Base-by-base conservation (phyloP, 2,329 filamentous ascomycete species). In the Onygena corvina region DNA sequence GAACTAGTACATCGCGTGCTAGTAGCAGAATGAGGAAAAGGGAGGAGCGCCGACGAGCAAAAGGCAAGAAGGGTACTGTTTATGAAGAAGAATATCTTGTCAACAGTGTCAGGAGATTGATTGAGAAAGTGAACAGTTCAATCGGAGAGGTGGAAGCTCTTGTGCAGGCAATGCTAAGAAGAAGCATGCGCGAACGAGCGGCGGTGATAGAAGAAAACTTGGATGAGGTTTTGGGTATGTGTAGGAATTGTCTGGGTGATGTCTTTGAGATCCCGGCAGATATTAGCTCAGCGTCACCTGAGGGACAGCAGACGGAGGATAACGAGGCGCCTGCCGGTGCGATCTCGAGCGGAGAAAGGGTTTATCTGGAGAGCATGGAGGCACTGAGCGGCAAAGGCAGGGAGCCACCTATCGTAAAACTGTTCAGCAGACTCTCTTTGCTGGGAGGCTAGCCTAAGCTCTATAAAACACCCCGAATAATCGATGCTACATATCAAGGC, bases 81-180 rank as follows among this genome's bases (percentile, higher is more conserved):
- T 98, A 98, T 65, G 92, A 98, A 66, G 90, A 96, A 62, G 92
- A 96, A 66, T 98, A 98, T 65, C 77, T 98, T 3, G 82, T 94
- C 51, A 92, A 89, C 64, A 90, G 83, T 57, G 81, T 96, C 30
- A 78, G 83, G 9, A 75, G 92, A 20, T 74, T 98, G 29, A 78
- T 94, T 11, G 87, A 94, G 64, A 76, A 89, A 30, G 79, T 94
- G 18, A 87, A 89, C 64, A 73, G 73, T 18, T 76, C 83, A 2
- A 76, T 80, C 46, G 74, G 77, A 0, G 92, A 98, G 63, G 78
- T 86, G 0, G 76, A 80, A 60, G 70, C 81, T 12, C 73, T 96
- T 5, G 76, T 94, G 0, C 80, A 84, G 55, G 88, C 84, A 0
- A 70, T 96, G 51, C 73, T 88, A 53, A 76, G 88, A 50, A 72